Base-by-base conservation (phyloP, 352 stramenopile genomes). In the Phytophthora sansomeana region DNA sequence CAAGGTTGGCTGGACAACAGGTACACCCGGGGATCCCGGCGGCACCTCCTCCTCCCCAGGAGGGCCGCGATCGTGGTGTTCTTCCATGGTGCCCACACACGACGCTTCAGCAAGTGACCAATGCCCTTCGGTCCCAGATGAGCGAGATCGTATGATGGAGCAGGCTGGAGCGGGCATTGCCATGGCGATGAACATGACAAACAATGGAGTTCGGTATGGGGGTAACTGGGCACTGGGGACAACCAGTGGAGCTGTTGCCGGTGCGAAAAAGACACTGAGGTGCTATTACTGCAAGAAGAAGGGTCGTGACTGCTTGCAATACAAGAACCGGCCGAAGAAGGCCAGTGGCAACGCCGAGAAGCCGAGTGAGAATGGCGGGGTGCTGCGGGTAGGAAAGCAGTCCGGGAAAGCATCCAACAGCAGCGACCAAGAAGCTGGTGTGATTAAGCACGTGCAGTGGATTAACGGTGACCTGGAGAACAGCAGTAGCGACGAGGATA, bases 91-190 rank as follows among this genome's bases (percentile, higher is more conserved):
- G n/a, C n/a, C n/a, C n/a, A n/a, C n/a, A n/a, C n/a, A n/a, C 36
- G 16, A 47, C 32, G 6, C 35, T 47, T 6, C 49, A 46, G 16
- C 49, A 47, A 21, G 49, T 46, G 19, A 57, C 33, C 0, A 57
- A 57, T 46, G 49, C 49, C 16, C 49, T 47, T 47, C 49, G n/a
- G 17, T 57, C 49, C 2, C 32, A 44, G 43, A 50, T 56, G 30
- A 57, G 29, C 33, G 29, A 9, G 38, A 32, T 51, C 41, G 42
- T 2, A 49, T 49, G 42, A n/a, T 49, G 14, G 42, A 49, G 21
- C 19, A 32, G n/a, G 42, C 19, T 32, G 19, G 19, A 5, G 19
- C 19, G 6, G 7, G 7, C 4, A 21, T 21, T 49, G 21, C 8
- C 30, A 21, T 21, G 32, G 42, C 32, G 8, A 49, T 49, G 21